Base-by-base conservation (phyloP, 23 red algal species). In the Gracilaria caudata region DNA sequence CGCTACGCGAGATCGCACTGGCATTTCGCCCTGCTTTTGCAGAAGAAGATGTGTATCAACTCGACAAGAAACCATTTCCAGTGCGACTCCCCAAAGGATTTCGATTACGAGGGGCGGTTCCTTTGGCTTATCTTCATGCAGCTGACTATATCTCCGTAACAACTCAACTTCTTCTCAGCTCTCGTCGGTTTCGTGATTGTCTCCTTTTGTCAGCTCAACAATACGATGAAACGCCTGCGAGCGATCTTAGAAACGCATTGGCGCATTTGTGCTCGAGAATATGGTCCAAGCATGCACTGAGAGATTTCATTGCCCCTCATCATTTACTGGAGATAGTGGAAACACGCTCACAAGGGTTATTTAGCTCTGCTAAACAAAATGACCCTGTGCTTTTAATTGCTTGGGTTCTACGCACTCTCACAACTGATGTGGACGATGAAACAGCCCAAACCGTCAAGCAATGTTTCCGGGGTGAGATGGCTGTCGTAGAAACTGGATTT, bases 281-380 rank as follows among this genome's bases (percentile, higher is more conserved):
- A 46, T 91, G 87, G 87, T 51, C 77, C 25, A 33, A 57, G 12
- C 21, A 58, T 82, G 87, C 87, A 23, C 55, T 81, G 23, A 77
- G 87, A 68, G 77, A 57, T 16, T 76, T 80, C 34, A 63, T 91
- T 45, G 60, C 87, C 59, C 87, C 87, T 23, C 87, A 91, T 60
- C 26, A 81, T 24, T 37, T 91, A 11, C 35, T 91, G 75, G 73
- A 81, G 21, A 35, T 73, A 14, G 76, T 91, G 26, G 55, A 56
- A 30, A 53, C 59, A 59, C 66, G 49, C 0, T 71, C 58, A 38
- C 23, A 34, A 55, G 76, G 65, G 7, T 37, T 57, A 30, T 82
- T 81, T 39, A 44, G 59, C 25, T 80, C 34, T 0, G 7, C 57
- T 10, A 77, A 91, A 25, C 61, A 80, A 41, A 63, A 58, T 17